phyloP scores from a whole-genome alignment of 1,284 basidiomycete genomes.

The Fomitopsis schrenkii region DNA sequence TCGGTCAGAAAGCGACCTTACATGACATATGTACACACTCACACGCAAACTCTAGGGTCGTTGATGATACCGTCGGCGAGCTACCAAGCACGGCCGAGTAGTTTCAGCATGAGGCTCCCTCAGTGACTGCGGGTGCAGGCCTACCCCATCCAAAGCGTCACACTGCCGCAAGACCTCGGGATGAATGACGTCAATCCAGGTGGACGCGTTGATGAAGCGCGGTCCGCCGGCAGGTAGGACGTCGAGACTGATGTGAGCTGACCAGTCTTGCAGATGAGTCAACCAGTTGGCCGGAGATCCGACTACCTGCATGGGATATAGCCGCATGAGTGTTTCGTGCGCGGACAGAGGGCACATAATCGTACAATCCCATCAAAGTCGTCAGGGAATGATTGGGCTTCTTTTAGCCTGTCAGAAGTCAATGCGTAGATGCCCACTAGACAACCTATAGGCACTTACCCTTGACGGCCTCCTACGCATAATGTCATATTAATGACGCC shows the following conservation, averaged over 20 bases:
- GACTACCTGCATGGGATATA: constrained; percentile 16
- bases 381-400: constrained; percentile 24
- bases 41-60: constrained; percentile 29
- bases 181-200: constrained; percentile 21
- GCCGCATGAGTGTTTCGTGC: not conserved
- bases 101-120: not conserved
- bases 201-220: constrained; percentile 18
- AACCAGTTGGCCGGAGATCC: constrained; percentile 24
- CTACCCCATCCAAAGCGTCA: constrained; percentile 28
- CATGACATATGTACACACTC: not conserved
- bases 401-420: constrained; percentile 17
- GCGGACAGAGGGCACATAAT: not conserved
- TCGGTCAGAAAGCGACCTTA: not conserved
- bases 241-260: constrained; percentile 19
- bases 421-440: not conserved
- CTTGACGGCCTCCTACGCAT: constrained; percentile 22
- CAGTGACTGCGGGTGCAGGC: not conserved
- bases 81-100: constrained; percentile 3
- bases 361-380: constrained; percentile 28
- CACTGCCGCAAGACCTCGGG: constrained; percentile 27
- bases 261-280: constrained; percentile 22
- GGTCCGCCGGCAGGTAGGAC: constrained; percentile 16
- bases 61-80: constrained; percentile 30
- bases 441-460: constrained; percentile 11
- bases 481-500: not conserved